Base-by-base conservation (phyloP, 768 basidiomycete genomes). In the Lactarius akahatsu region DNA sequence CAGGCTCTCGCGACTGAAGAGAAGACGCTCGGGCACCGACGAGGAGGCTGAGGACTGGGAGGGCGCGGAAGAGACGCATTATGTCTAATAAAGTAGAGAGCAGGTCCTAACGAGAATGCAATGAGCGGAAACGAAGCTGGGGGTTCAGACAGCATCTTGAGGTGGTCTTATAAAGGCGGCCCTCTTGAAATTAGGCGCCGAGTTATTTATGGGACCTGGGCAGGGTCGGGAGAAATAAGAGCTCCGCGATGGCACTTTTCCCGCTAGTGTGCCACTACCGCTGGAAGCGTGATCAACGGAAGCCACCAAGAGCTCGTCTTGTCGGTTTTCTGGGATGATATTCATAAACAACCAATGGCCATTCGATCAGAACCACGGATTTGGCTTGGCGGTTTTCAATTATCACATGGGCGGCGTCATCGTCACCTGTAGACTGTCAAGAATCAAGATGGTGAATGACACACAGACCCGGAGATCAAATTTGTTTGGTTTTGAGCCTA, bases 11-110 rank as follows among this genome's bases (percentile, higher is more conserved):
- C 30, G 40, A 50, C 1, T 60, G 54, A 23, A 68, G 61, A 2
- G 47, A 62, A 18, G 68, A 62, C 1, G 69, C 67, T 3, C 61
- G 47, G 10, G 65, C 59, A 4, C 64, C 65, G 6, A 64, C 23
- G 56, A 70, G 54, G 2, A 65, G 16, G 13, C 41, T 4, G 30
- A 70, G 40, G 11, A 32, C 23, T 9, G 67, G 47, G 7, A 70
- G 23, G 26, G 28, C 10, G 2, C 47, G 55, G 63, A 66, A 61
- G 47, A 66, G 15, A 34, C 62, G 70, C 70, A 70, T 71, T 13
- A 26, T 16, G n/a, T 10, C 38, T 40, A 6, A 15, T 40, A 15
- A 8, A 2, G 38, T 6, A 3, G 18, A 3, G 18, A 11, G 23
- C 10, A 30, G n/a, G 20, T 28, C 30, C 23, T 41, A 23, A 36